Percentiles rank a stretch among this genome's conserved stretches.
Evolutionary conservation across 2,329 filamentous ascomycete genomes (phyloP).

Genomic region (Penicillium occitanis): DNA sequence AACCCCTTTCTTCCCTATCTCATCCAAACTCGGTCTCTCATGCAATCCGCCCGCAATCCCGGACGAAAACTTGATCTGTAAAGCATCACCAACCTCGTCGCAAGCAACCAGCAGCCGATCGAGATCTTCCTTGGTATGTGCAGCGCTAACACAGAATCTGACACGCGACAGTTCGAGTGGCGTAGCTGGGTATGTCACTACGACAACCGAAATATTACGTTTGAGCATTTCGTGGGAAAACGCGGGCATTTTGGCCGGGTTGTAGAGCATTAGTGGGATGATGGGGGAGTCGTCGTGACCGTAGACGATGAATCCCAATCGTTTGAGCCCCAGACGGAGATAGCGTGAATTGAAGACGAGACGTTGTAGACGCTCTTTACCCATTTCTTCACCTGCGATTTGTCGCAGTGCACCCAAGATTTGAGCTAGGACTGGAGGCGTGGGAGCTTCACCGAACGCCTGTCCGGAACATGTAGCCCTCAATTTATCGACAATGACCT

Average conservation of each 20-base stretch:
- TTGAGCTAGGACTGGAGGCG: conserved; percentile 82
- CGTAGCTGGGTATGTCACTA: conserved; percentile 92
- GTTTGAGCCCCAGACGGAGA: conserved; percentile 87
- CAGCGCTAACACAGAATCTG: conserved; percentile 87
- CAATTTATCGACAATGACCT: conserved; percentile 84
- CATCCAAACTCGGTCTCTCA: conserved; percentile 59
- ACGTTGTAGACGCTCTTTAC: conserved; percentile 86
- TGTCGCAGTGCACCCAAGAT: conserved; percentile 80
- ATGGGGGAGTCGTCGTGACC: conserved; percentile 96
- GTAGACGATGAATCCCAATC: conserved; percentile 89
- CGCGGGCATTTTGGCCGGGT: conserved; percentile 93
- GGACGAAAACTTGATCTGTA: conserved; percentile 91
- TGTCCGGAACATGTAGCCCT: conserved; percentile 78
- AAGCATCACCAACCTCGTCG: conserved; percentile 81
- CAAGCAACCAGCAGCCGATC: conserved; percentile 85
- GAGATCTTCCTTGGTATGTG: conserved; percentile 95
- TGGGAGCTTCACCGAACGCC: conserved; percentile 78
- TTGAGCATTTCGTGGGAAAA: conserved; percentile 97
- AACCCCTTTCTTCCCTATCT: conserved; percentile 31
- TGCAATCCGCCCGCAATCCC: conserved; percentile 80
- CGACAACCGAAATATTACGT: conserved; percentile 92
- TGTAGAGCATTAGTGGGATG: conserved; percentile 86
- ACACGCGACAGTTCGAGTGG: conserved; percentile 88
- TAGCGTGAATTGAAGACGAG: conserved; percentile 97
- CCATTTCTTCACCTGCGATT: conserved; percentile 72